Base-by-base conservation (phyloP, 768 basidiomycete genomes). In the Hebeloma cylindrosporum region DNA sequence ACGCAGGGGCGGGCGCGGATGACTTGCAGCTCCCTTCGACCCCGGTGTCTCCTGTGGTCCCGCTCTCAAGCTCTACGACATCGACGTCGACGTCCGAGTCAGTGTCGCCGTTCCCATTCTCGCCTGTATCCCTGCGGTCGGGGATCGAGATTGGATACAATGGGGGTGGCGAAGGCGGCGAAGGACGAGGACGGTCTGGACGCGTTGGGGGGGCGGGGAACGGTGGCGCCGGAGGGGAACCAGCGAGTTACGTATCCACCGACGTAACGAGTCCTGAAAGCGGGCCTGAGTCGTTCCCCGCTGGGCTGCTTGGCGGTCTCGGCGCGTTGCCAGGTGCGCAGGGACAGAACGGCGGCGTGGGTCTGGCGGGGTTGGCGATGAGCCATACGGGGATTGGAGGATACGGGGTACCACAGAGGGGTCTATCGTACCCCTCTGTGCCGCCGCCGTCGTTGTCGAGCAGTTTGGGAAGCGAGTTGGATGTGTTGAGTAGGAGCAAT, bases 391-490 rank as follows among this genome's bases (percentile, higher is more conserved):
- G 45, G 7, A 29, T 39, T 29, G 36, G 47, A 5, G 50, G 43
- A n/a, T 52, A 51, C 25, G 45, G 36, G 3, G 40, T 50, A 20
- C 46, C 51, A 4, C 50, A 52, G 43, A 64, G 70, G 42, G 68
- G 72, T 10, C 71, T 92, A 39, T 77, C 86, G 4, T 93, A 93
- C 54, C 89, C 89, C 0, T 83, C 82, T 5, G 90, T 91, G 0
- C 89, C 90, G 2, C 89, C 89, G 8, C 89, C 89, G 3, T 87
- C 85, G 1, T 64, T 89, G 20, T 86, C 84, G 5, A 87, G 85
- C 7, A n/a, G n/a, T 83, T 88, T 52, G 88, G 88, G 10, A 85
- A n/a, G n/a, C n/a, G n/a, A n/a, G n/a, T n/a, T n/a, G n/a, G n/a
- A n/a, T n/a, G n/a, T n/a, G n/a, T n/a, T n/a, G n/a, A n/a, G n/a